Percentiles rank a stretch among this genome's conserved stretches.
These are phyloP conservation scores for Beta corolliflora DNA, from an alignment of 179 eudicot genomes.

Conservation along the genomic window DNA sequence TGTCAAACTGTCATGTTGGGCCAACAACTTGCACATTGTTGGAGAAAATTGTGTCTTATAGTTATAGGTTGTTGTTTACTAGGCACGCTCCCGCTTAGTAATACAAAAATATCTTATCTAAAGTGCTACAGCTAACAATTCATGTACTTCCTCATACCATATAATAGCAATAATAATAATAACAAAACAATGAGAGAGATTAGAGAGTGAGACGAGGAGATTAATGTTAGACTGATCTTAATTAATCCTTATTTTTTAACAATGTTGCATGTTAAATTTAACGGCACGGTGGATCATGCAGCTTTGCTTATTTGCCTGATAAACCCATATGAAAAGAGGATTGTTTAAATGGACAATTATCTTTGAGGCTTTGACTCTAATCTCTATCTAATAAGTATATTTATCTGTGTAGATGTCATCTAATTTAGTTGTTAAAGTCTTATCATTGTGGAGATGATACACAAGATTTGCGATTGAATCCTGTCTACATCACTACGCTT, in stretches of 20 bases:
- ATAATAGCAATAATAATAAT: too few species aligned
- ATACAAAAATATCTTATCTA: background rate
- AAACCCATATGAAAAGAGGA: background rate
- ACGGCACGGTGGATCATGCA: background rate
- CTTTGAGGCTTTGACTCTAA: background rate
- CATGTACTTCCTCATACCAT: background rate
- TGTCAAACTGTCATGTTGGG: background rate
- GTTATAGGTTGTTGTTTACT: background rate
- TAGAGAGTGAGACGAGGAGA: too few species aligned
- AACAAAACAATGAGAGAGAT: too few species aligned
- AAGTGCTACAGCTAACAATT: background rate
- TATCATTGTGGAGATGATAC: too few species aligned
- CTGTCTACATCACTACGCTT: too few species aligned
- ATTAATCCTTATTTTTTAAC: background rate
- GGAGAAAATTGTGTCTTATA: background rate
- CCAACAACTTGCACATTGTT: slow-evolving; percentile 1
- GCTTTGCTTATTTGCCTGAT: background rate
- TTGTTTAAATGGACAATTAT: background rate
- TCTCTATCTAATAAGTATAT: background rate
- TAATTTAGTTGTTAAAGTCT: too few species aligned
- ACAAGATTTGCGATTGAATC: too few species aligned
- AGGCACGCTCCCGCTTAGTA: background rate
- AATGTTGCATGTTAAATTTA: background rate
- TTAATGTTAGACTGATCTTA: background rate
- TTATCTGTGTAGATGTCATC: too few species aligned